Evolutionary conservation across 2,329 filamentous ascomycete genomes (phyloP).

Genomic region (Diaporthe sp.): DNA sequence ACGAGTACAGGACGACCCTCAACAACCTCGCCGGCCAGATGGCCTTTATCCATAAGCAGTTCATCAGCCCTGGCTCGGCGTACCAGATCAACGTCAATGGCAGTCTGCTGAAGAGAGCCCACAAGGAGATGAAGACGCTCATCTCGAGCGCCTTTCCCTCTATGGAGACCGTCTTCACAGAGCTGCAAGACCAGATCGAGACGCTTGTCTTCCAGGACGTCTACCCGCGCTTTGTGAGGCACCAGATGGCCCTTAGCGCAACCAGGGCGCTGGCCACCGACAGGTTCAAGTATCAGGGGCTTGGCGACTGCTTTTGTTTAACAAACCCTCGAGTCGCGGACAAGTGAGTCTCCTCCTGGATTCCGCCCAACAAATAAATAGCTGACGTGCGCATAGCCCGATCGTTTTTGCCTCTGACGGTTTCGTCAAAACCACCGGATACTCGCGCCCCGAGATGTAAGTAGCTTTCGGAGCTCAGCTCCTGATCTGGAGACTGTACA

Average conservation of each 20-base stretch:
- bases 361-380: not conserved
- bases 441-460: constrained; percentile 58
- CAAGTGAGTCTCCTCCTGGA: constrained; percentile 37
- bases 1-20: constrained; percentile 59
- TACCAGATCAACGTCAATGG: constrained; percentile 49
- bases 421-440: constrained; percentile 63
- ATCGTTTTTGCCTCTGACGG: constrained; percentile 65
- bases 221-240: constrained; percentile 65
- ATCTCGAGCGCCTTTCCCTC: constrained; percentile 54
- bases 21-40: constrained; percentile 56
- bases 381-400: constrained; percentile 59
- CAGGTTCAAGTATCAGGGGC: constrained; percentile 62
- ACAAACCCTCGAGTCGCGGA: constrained; percentile 58
- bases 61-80: constrained; percentile 43
- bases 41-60: constrained; percentile 52
- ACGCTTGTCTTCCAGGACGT: constrained; percentile 58
- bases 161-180: constrained; percentile 56
- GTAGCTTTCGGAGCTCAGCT: not conserved
- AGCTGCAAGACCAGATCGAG: constrained; percentile 57
- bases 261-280: constrained; percentile 46
- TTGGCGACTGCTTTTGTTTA: constrained; percentile 72
- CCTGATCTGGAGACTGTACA: too few relatives aligned
- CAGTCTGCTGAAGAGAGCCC: constrained; percentile 47
- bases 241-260: constrained; percentile 62
- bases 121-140: constrained; percentile 46